These are phyloP conservation scores for Recurvomyces mirabilis DNA, from an alignment of 495 filamentous ascomycete genomes.

Conservation along the genomic window DNA sequence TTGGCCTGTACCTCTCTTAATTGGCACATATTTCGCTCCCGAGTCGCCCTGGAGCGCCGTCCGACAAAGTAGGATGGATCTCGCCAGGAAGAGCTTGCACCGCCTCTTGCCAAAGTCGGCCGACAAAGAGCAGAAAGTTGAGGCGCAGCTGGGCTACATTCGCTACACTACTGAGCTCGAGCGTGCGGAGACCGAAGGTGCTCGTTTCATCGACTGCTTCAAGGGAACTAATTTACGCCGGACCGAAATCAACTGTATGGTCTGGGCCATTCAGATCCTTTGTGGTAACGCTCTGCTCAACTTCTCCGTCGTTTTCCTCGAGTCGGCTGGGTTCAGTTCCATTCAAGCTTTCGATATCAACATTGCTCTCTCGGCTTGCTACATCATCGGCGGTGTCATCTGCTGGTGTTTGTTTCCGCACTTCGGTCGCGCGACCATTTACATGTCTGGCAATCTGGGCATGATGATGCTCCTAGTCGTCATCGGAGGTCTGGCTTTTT, in stretches of 20 bases:
- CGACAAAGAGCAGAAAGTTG: slow-evolving; percentile 24
- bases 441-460: slow-evolving; percentile 54
- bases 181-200: slow-evolving; percentile 44
- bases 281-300: slow-evolving; percentile 39
- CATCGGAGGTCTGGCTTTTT: slow-evolving; percentile 54
- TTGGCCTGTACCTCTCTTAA: slow-evolving; percentile 25
- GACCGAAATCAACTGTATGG: slow-evolving; percentile 39
- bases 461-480: slow-evolving; percentile 57
- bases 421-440: slow-evolving; percentile 58
- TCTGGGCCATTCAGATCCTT: slow-evolving; percentile 24
- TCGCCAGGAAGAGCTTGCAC: slow-evolving; percentile 1
- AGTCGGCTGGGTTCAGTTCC: slow-evolving; percentile 45
- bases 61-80: slow-evolving; percentile 2
- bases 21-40: slow-evolving; percentile 21
- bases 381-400: slow-evolving; percentile 59
- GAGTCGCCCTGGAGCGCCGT: slow-evolving; percentile 12
- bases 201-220: slow-evolving; percentile 45
- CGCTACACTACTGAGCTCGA: slow-evolving; percentile 48
- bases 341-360: slow-evolving; percentile 56
- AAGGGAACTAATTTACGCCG: slow-evolving; percentile 43
- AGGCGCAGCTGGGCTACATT: slow-evolving; percentile 21
- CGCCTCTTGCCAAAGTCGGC: not conserved
- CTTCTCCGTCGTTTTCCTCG: slow-evolving; percentile 54
- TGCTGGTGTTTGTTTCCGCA: slow-evolving; percentile 63
- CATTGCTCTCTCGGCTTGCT: slow-evolving; percentile 62